These are phyloP conservation scores for Cytauxzoon felis DNA, from an alignment of 169 alveolate species.

Conservation along the genomic window DNA sequence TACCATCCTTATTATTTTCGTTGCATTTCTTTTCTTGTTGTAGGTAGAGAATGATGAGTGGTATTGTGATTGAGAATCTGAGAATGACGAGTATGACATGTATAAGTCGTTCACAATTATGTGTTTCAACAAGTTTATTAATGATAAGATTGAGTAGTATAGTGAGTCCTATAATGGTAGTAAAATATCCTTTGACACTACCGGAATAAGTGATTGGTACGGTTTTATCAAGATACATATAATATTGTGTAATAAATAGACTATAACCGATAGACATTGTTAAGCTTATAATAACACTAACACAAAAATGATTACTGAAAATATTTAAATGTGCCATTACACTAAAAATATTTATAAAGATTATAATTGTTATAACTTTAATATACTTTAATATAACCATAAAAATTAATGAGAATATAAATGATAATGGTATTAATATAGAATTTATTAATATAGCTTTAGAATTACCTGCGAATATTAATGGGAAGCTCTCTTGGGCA, in stretches of 20 bases:
- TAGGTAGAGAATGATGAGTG: conserved; percentile 22
- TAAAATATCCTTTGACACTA: conserved; percentile 55
- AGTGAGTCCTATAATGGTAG: conserved; percentile 37
- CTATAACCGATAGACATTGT: conserved; percentile 51
- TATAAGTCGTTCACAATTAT: conserved; percentile 5
- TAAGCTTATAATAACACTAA: conserved; percentile 37
- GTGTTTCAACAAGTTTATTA: conserved; percentile 8
- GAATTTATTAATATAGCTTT: conserved; percentile 38
- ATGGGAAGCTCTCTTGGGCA: conserved; percentile 53
- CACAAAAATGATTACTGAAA: background rate
- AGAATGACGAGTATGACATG: conserved; percentile 11
- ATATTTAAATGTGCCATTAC: conserved; percentile 27
- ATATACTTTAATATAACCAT: conserved; percentile 28
- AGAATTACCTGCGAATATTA: conserved; percentile 13
- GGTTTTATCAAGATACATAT: conserved; percentile 29
- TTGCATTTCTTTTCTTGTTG: conserved; percentile 12
- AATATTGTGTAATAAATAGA: conserved; percentile 52
- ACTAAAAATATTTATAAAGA: conserved; percentile 24
- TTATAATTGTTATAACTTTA: conserved; percentile 29
- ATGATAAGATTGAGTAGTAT: conserved; percentile 28
- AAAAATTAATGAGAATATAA: conserved; percentile 32
- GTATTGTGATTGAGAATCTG: conserved; percentile 11
- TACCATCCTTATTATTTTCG: background rate
- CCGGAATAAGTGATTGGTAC: conserved; percentile 58
- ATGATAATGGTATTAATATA: conserved; percentile 37